Evolutionary conservation across 352 stramenopile species (phyloP).

Genomic region (Phytophthora meadii): DNA sequence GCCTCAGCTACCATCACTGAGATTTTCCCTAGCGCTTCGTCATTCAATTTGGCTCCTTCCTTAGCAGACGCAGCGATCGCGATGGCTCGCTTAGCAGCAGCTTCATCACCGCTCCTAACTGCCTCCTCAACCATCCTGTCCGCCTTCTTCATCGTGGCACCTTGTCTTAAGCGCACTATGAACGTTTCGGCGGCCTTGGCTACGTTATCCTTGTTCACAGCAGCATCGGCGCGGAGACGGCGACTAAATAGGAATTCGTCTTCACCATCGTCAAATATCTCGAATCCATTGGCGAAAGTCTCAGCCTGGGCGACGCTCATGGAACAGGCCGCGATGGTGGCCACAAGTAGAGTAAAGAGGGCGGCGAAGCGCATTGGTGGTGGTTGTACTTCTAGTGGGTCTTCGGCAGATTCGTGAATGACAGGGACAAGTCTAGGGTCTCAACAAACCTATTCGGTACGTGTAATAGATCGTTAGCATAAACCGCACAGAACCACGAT

Average conservation of each 20-base stretch:
- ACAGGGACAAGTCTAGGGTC: too few relatives aligned
- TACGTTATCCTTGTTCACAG: neutral
- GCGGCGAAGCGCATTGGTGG: conserved; percentile 1
- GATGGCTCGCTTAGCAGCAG: neutral
- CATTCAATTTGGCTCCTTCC: neutral
- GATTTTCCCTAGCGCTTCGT: neutral
- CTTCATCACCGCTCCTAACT: neutral
- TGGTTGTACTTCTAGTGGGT: too few relatives aligned
- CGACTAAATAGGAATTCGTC: neutral
- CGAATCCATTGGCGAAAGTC: neutral
- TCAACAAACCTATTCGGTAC: too few relatives aligned
- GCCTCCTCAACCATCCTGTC: too few relatives aligned
- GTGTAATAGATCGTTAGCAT: too few relatives aligned
- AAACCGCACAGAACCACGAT: too few relatives aligned
- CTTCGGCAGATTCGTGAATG: too few relatives aligned
- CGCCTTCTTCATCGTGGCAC: too few relatives aligned
- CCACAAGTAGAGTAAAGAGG: conserved; percentile 1
- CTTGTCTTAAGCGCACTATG: neutral
- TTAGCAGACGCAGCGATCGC: neutral
- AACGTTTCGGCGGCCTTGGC: neutral
- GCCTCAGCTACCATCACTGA: neutral
- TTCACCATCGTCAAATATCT: neutral
- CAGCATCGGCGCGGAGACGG: neutral
- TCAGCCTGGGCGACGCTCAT: neutral
- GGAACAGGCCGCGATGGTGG: neutral